Conservation (phyloP, 2,329 filamentous ascomycete species). For the Triangularia verruculosa region DNA sequence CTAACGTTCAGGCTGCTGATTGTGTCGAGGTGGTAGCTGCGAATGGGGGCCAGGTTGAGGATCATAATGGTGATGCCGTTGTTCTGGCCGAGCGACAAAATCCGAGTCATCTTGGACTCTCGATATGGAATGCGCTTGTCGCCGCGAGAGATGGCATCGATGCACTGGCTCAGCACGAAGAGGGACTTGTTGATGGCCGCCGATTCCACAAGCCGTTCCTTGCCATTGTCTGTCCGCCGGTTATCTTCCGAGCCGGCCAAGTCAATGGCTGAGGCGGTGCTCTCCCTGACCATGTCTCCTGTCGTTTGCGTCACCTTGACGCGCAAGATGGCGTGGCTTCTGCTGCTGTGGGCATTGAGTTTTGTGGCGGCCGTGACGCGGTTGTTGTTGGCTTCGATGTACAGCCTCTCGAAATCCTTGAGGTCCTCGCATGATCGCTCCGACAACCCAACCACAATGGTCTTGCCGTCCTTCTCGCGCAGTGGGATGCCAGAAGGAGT, state of each 20-base stretch:
- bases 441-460: conserved; percentile 79
- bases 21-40: conserved; percentile 90
- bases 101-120: conserved; percentile 96
- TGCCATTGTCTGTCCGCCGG: conserved; percentile 86
- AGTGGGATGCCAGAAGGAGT: conserved; percentile 76
- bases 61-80: conserved; percentile 97
- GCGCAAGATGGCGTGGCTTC: conserved; percentile 85
- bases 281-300: conserved; percentile 65
- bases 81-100: conserved; percentile 88
- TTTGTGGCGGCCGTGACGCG: conserved; percentile 87
- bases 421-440: conserved; percentile 79
- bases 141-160: conserved; percentile 81
- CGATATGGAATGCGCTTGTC: conserved; percentile 83
- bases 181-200: conserved; percentile 97
- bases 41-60: conserved; percentile 85
- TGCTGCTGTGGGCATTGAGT: conserved; percentile 85
- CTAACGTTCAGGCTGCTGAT: conserved; percentile 92
- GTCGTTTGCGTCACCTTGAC: conserved; percentile 82
- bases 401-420: conserved; percentile 85
- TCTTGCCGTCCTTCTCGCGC: conserved; percentile 82
- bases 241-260: conserved; percentile 96
- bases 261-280: conserved; percentile 90
- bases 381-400: conserved; percentile 90
- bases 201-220: conserved; percentile 88
- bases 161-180: conserved; percentile 91